A percentile compares a stretch with the other conserved stretches of the same genome.
phyloP scores from a whole-genome alignment of 1,139 yeast species.

The Cylindricascospora bacillispora region DNA sequence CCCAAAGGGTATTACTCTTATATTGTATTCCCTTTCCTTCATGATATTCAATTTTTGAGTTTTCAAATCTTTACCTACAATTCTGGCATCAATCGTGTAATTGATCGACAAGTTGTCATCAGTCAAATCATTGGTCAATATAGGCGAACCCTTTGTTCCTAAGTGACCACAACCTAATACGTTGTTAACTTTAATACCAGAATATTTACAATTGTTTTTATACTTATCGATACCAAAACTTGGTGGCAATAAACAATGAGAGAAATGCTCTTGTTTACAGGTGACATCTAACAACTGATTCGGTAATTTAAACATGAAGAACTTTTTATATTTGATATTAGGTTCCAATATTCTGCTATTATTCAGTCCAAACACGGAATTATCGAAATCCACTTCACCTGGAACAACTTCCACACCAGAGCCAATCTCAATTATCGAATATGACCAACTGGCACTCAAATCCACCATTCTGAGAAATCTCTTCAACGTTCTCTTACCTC shows the following conservation, averaged over 20 bases:
- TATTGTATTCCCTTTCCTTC: conserved; percentile 21
- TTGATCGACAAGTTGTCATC: conserved; percentile 19
- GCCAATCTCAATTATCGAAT: conserved; percentile 26
- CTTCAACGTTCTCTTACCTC: conserved; percentile 23
- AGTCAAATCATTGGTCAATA: conserved; percentile 26
- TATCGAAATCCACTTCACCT: conserved; percentile 36
- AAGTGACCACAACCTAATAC: conserved; percentile 31
- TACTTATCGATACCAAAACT: conserved; percentile 45
- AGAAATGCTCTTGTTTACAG: conserved; percentile 40
- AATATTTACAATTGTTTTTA: conserved; percentile 23
- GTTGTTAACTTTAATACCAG: conserved; percentile 21
- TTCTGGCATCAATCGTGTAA: conserved; percentile 22
- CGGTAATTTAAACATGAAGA: conserved; percentile 52
- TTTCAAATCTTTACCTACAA: conserved; percentile 17
- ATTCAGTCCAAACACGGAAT: conserved; percentile 38
- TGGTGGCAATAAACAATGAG: conserved; percentile 52
- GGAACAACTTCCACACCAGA: conserved; percentile 38
- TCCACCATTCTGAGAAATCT: conserved; percentile 31
- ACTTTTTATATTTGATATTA: conserved; percentile 41
- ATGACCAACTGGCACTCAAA: conserved; percentile 31
- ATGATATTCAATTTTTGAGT: conserved; percentile 14
- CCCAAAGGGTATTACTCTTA: conserved; percentile 28
- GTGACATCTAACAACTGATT: conserved; percentile 40
- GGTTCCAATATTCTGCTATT: conserved; percentile 40
- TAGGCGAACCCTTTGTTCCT: conserved; percentile 28